Base-by-base conservation (phyloP, 164 flowering plant species). In the Malania oleifera region DNA sequence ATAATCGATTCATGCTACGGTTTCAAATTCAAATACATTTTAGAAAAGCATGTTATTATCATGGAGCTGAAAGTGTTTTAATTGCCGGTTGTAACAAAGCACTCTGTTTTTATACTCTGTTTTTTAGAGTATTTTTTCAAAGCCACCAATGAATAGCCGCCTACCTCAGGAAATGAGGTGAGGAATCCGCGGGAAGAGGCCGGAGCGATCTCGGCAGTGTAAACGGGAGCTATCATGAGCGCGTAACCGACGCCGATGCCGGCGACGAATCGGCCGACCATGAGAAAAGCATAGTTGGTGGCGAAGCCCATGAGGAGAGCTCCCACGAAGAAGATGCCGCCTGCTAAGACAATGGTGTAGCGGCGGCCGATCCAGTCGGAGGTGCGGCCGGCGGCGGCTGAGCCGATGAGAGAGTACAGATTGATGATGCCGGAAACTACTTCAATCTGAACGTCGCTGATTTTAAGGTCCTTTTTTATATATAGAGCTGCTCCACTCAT, bases 321-420 rank as follows among this genome's bases (percentile, higher is more conserved):
- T 0, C 72, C 72, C 5, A 45, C 52, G 60, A 69, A 64, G 64
- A 69, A 69, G 25, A 69, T 63, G 26, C 20, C 59, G n/a, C 61
- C 75, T 22, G 75, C 65, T 24, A 71, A 9, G 56, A 71, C 63
- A 27, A 67, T 71, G 15, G 75, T 71, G 60, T 48, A 63, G 14
- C 68, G 60, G 31, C 75, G 71, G 48, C 75, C 75, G 1, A 71
- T 63, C 72, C 65, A 63, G 48, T 71, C 75, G 24, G 72, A 67
- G 13, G 75, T 71, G 17, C 66, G 61, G 4, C 75, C 75, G 14
- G 75, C 71, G 9, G 46, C 45, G 37, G 62, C 59, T 4, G 75
- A 63, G 27, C 75, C 72, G 48, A 71, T 0, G 11, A 71, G 57
- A 7, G 59, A 59, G 52, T 63, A 67, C 43, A 71, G 10, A 20